These are phyloP conservation scores for Rhizopus stolonifer DNA, from an alignment of 371 early-diverging fungal species.

Conservation along the genomic window DNA sequence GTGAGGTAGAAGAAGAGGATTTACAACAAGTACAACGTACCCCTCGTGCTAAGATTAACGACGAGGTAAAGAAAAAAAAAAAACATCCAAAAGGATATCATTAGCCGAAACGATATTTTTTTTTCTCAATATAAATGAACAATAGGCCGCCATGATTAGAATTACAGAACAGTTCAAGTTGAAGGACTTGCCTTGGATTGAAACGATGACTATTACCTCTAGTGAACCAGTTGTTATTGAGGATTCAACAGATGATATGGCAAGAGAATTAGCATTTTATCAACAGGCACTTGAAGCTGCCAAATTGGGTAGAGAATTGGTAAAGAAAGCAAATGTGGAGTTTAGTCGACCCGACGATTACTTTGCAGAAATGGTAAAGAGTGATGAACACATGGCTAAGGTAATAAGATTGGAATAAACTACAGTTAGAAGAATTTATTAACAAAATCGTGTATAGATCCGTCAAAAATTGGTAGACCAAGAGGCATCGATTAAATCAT, in stretches of 20 bases:
- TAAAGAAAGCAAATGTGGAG: conserved; percentile 65
- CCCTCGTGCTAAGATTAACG: conserved; percentile 38
- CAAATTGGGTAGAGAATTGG: conserved; percentile 55
- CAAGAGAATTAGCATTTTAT: conserved; percentile 87
- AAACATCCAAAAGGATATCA: not conserved
- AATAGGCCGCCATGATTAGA: conserved; percentile 59
- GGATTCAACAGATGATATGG: conserved; percentile 83
- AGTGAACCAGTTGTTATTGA: conserved; percentile 53
- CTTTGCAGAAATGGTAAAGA: conserved; percentile 95
- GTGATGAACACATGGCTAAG: conserved; percentile 87
- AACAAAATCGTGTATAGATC: conserved; percentile 36
- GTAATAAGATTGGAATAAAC: conserved; percentile 18
- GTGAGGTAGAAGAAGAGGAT: conserved; percentile 17
- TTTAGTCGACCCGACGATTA: conserved; percentile 87
- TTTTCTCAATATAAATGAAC: not conserved
- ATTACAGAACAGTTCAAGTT: conserved; percentile 69
- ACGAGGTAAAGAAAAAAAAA: conserved; percentile 18
- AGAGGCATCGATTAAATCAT: conserved; percentile 71
- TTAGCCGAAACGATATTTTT: too few relatives aligned
- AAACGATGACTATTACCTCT: conserved; percentile 75
- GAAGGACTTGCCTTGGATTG: conserved; percentile 76
- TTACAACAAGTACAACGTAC: conserved; percentile 25
- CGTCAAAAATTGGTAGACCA: conserved; percentile 86
- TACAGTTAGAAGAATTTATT: not conserved
- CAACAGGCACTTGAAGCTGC: conserved; percentile 87